Conservation (phyloP, 2,329 filamentous ascomycete genomes). For the Curvularia lunata region DNA sequence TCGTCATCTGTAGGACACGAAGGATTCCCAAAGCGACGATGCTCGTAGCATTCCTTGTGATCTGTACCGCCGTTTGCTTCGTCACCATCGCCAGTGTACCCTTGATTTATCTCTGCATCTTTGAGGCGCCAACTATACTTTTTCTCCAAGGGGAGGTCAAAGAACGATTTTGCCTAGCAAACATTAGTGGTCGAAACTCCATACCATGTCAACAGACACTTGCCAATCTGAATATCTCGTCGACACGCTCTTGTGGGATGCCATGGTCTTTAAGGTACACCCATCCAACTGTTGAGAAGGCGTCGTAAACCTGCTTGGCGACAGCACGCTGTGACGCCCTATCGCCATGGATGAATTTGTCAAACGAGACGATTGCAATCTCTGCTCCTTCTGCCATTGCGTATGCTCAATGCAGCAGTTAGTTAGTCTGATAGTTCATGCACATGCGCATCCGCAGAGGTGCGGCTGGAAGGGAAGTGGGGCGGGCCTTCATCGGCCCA, state of each 20-base stretch:
- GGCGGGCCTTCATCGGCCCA: not conserved
- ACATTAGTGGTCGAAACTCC: too few relatives aligned
- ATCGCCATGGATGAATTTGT: conserved; percentile 30
- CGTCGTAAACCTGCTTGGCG: conserved; percentile 45
- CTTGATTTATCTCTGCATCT: conserved; percentile 48
- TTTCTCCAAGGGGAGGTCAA: conserved; percentile 42
- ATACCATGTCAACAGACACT: conserved; percentile 8
- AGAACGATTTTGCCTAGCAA: conserved; percentile 42
- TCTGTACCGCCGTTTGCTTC: conserved; percentile 43
- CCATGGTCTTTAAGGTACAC: conserved; percentile 54
- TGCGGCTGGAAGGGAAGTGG: not conserved
- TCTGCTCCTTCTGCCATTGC: conserved; percentile 22
- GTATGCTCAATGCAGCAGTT: not conserved
- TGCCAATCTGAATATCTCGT: conserved; percentile 38
- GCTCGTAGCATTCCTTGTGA: conserved; percentile 38
- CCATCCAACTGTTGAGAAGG: conserved; percentile 51
- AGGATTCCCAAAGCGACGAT: conserved; percentile 30
- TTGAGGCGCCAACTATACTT: conserved; percentile 47
- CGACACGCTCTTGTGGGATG: conserved; percentile 43
- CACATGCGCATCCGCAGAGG: not conserved
- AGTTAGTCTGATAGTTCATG: not conserved
- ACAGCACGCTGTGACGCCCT: conserved; percentile 30
- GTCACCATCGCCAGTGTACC: conserved; percentile 48
- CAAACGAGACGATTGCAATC: conserved; percentile 37
- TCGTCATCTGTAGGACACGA: conserved; percentile 27